Evolutionary conservation across 2,329 filamentous ascomycete species (phyloP).

Genomic region (Amphichorda felina): DNA sequence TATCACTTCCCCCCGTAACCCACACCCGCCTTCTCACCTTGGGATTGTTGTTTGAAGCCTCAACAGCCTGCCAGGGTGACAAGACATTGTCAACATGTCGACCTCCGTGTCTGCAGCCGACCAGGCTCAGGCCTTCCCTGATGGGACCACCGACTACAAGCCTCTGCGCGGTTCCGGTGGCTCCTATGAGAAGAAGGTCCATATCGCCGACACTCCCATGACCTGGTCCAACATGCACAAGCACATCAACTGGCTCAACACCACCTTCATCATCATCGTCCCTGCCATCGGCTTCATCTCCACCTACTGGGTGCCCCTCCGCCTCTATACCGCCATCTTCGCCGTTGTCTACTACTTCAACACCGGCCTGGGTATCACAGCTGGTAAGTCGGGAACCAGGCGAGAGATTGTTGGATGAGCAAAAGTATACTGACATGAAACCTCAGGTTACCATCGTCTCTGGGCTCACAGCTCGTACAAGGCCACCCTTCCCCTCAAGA

Average conservation of each 20-base stretch:
- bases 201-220: conserved; percentile 75
- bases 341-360: conserved; percentile 73
- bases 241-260: conserved; percentile 91
- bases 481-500: conserved; percentile 61
- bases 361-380: conserved; percentile 70
- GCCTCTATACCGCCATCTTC: conserved; percentile 60
- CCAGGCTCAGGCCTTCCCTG: conserved; percentile 30
- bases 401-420: too few relatives aligned
- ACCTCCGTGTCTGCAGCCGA: conserved; percentile 23
- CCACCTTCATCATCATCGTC: conserved; percentile 66
- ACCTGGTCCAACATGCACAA: conserved; percentile 79
- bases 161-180: conserved; percentile 26
- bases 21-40: too few relatives aligned
- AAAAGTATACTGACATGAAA: conserved; percentile 1
- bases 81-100: conserved; percentile 15
- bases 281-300: conserved; percentile 63
- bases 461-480: conserved; percentile 84
- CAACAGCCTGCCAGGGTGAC: neutral
- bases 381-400: conserved; percentile 53
- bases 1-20: neutral
- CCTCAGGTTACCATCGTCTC: conserved; percentile 47
- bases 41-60: too few relatives aligned
- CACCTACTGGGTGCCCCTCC: conserved; percentile 68
- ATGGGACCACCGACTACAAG: conserved; percentile 44
- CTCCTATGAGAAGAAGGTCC: conserved; percentile 58